A percentile compares a stretch with the other conserved stretches of the same genome.
Conservation (phyloP, 306 rosid species). For the Acacia acuminata region DNA sequence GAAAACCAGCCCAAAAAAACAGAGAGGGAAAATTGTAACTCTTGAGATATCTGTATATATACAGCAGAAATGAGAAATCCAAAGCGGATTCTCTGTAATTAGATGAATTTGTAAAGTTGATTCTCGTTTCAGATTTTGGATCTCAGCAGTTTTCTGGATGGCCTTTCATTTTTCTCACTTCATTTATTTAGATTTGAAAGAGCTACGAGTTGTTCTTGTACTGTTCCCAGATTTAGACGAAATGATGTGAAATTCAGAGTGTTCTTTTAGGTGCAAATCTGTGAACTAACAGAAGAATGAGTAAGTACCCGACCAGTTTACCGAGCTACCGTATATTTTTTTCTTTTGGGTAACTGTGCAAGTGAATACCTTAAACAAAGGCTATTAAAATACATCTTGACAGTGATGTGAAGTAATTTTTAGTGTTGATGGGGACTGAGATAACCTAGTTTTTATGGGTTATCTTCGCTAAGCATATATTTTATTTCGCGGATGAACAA, state of each 20-base stretch:
- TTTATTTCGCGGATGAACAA: background rate
- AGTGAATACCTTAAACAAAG: background rate
- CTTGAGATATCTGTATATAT: slow-evolving; percentile 5
- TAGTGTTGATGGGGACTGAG: background rate
- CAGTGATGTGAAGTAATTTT: background rate
- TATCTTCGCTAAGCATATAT: background rate
- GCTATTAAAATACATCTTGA: background rate
- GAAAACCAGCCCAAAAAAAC: background rate
- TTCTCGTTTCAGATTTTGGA: background rate
- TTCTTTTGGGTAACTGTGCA: background rate
- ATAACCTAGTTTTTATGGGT: background rate
- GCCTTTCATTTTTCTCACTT: background rate
- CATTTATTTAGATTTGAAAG: background rate
- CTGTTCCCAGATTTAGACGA: background rate
- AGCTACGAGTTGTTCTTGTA: background rate
- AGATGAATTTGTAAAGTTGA: background rate
- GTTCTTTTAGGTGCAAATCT: background rate
- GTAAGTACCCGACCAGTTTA: background rate
- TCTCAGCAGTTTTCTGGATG: background rate
- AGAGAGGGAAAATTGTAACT: background rate
- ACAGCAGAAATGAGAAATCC: slow-evolving; percentile 11
- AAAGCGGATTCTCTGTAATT: background rate
- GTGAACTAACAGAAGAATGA: background rate
- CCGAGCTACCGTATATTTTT: background rate
- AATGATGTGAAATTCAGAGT: background rate